Conservation (phyloP, 371 early-diverging fungal genomes). For the Saksenaea vasiformis region DNA sequence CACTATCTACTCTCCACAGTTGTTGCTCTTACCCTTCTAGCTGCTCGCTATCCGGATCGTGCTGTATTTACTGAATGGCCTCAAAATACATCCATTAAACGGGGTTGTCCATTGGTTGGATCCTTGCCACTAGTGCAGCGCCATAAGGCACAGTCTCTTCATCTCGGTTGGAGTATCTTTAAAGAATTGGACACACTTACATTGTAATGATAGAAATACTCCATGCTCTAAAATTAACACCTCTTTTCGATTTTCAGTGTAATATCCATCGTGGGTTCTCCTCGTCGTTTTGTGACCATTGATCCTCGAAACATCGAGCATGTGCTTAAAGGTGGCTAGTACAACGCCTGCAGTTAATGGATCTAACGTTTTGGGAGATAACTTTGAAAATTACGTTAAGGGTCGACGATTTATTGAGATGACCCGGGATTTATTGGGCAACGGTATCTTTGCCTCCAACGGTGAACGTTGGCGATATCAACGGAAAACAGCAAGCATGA, state of each 20-base stretch:
- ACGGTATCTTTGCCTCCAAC: conserved; percentile 64
- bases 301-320: conserved; percentile 35
- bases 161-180: conserved; percentile 14
- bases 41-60: conserved; percentile 27
- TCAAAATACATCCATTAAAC: conserved; percentile 5
- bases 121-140: conserved; percentile 3
- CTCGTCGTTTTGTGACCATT: conserved; percentile 23
- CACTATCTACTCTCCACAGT: background rate
- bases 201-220: conserved; percentile 23
- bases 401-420: conserved; percentile 30
- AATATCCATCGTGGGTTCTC: conserved; percentile 27
- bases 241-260: conserved; percentile 12
- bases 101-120: conserved; percentile 30
- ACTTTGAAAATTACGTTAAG: conserved; percentile 49
- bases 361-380: conserved; percentile 18
- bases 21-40: conserved; percentile 20
- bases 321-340: conserved; percentile 26
- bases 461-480: conserved; percentile 69
- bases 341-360: background rate
- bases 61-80: conserved; percentile 26
- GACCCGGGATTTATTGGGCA: conserved; percentile 31
- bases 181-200: conserved; percentile 17
- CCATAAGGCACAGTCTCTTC: conserved; percentile 17
- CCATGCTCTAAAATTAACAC: background rate
- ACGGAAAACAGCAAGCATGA: conserved; percentile 67